Evolutionary conservation across 2,329 filamentous ascomycete species (phyloP).

Genomic region (Acephala macrosclerotiorum): DNA sequence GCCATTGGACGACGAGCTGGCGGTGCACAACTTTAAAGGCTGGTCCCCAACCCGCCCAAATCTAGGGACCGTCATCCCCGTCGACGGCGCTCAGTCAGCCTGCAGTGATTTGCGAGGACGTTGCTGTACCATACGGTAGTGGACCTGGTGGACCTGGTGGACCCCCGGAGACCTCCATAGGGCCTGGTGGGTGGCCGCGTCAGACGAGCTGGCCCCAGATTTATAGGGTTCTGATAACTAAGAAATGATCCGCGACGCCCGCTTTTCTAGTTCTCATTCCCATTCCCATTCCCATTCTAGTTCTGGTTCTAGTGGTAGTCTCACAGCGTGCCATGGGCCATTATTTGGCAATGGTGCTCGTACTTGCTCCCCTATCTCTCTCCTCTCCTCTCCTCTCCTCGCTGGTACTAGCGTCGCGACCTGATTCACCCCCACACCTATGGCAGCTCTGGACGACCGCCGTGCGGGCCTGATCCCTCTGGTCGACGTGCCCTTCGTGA

Average conservation of each 20-base stretch:
- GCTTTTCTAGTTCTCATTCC: not conserved
- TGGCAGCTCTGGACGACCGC: constrained; percentile 5
- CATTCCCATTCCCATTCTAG: no score
- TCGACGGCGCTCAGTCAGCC: constrained; percentile 3
- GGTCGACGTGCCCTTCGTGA: not conserved
- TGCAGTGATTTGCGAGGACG: constrained; percentile 17
- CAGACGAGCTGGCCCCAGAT: not conserved
- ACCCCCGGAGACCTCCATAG: constrained; percentile 6
- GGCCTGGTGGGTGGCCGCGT: not conserved
- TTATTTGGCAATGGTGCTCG: not conserved
- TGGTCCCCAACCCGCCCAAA: constrained; percentile 1
- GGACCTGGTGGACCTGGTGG: no score
- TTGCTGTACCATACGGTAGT: no score
- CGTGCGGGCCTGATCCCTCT: not conserved
- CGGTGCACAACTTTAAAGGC: constrained; percentile 19
- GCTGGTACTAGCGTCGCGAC: constrained; percentile 1
- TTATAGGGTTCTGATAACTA: not conserved
- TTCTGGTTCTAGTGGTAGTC: not conserved
- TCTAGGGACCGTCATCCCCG: constrained; percentile 16
- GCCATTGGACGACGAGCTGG: constrained; percentile 31
- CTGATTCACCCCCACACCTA: constrained; percentile 6
- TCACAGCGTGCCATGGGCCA: not conserved
- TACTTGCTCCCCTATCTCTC: not conserved
- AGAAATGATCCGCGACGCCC: constrained; percentile 2
- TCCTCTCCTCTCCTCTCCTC: not conserved